These are phyloP conservation scores for Rhizophagus prolifer DNA, from an alignment of 192 early-diverging fungal genomes.

Conservation along the genomic window DNA sequence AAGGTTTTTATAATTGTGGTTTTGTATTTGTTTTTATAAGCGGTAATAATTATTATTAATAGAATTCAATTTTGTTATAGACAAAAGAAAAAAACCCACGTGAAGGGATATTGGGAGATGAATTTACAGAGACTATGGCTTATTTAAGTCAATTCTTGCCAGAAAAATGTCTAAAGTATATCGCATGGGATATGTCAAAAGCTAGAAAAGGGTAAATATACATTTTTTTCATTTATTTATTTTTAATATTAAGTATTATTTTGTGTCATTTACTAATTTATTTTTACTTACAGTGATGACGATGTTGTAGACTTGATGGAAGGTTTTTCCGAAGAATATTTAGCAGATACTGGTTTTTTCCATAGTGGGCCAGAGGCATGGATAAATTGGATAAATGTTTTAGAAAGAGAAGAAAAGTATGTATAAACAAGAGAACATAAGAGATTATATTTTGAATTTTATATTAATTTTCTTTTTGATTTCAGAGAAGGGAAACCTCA, in stretches of 20 bases:
- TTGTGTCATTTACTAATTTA: background rate
- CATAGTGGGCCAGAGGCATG: constrained; percentile 79
- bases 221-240: background rate
- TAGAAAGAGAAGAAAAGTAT: constrained; percentile 31
- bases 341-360: constrained; percentile 88
- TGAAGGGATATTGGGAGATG: constrained; percentile 82
- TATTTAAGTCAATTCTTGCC: constrained; percentile 94
- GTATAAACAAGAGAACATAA: background rate
- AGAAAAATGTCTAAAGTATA: constrained; percentile 77
- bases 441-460: background rate
- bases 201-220: constrained; percentile 77
- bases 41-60: background rate
- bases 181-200: constrained; percentile 98
- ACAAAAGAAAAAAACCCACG: constrained; percentile 87
- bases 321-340: constrained; percentile 81
- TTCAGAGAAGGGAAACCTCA: constrained; percentile 24
- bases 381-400: constrained; percentile 29
- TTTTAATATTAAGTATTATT: background rate
- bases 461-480: background rate
- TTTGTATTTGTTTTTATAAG: background rate
- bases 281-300: constrained; percentile 45
- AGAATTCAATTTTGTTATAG: constrained; percentile 31
- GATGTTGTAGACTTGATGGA: constrained; percentile 90
- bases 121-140: constrained; percentile 76
- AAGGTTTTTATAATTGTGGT: constrained; percentile 52